A percentile compares a stretch with the other conserved stretches of the same genome.
These are phyloP conservation scores for Rhipidocladum racemiflorum DNA, from an alignment of 176 grass and related monocot species.

Conservation along the genomic window DNA sequence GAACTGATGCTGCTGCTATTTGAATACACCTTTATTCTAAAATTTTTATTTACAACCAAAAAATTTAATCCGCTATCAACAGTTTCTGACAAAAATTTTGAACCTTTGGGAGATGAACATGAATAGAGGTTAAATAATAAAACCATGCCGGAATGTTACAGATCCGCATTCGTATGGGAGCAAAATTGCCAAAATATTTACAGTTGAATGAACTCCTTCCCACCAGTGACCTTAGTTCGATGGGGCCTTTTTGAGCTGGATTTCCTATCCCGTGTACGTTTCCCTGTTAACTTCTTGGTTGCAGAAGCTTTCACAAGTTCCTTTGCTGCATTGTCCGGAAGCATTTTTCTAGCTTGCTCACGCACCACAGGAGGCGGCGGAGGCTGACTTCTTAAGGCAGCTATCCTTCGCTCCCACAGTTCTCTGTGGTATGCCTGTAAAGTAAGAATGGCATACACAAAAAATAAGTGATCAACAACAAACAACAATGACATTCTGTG, in stretches of 20 bases:
- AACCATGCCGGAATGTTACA: constrained; percentile 24
- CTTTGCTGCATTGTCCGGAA: constrained; percentile 28
- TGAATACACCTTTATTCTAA: constrained; percentile 26
- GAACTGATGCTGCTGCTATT: not conserved
- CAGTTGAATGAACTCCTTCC: constrained; percentile 43
- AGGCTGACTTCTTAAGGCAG: constrained; percentile 37
- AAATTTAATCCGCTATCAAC: constrained; percentile 54
- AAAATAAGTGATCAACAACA: not conserved
- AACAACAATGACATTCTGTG: not conserved
- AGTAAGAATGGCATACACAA: not conserved
- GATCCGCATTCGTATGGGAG: constrained; percentile 9
- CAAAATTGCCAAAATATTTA: constrained; percentile 45
- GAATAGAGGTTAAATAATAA: constrained; percentile 39
- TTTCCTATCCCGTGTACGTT: constrained; percentile 56
- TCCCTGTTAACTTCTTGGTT: constrained; percentile 44
- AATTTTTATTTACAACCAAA: constrained; percentile 65
- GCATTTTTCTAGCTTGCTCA: constrained; percentile 34
- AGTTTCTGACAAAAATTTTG: constrained; percentile 51
- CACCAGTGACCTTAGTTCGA: constrained; percentile 32
- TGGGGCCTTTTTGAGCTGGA: constrained; percentile 54
- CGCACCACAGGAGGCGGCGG: constrained; percentile 39
- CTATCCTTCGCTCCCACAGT: constrained; percentile 62
- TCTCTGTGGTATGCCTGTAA: constrained; percentile 86
- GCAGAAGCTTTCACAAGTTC: constrained; percentile 40
- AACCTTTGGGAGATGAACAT: constrained; percentile 26